Conservation (phyloP, 306 rosid genomes). For the Oxytropis ochrocephala region DNA sequence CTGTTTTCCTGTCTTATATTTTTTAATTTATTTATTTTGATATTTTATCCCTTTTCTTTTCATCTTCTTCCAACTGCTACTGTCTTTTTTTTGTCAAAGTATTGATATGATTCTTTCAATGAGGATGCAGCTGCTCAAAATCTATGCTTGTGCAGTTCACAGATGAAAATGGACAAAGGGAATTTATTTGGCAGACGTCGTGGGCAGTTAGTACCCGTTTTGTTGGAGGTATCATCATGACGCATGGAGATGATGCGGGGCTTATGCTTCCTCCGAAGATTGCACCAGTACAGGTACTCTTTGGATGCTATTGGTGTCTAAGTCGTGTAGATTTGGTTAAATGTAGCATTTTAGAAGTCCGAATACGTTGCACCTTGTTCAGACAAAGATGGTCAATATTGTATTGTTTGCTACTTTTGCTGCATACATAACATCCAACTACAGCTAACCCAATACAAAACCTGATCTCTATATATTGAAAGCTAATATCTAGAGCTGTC, state of each 20-base stretch:
- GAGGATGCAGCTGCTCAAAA: constrained; percentile 17
- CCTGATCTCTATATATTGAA: background rate
- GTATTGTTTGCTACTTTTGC: background rate
- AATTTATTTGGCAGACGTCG: constrained; percentile 91
- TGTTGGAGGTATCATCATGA: constrained; percentile 96
- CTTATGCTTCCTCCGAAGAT: constrained; percentile 92
- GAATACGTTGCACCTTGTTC: constrained; percentile 4
- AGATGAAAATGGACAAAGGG: constrained; percentile 82
- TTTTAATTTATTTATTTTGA: background rate
- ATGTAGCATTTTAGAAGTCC: background rate
- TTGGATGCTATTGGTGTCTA: constrained; percentile 8
- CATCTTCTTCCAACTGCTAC: background rate
- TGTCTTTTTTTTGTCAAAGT: background rate
- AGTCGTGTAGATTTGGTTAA: background rate
- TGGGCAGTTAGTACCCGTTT: constrained; percentile 99
- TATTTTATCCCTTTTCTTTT: background rate
- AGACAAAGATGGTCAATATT: background rate
- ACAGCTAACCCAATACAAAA: background rate
- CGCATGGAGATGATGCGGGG: constrained; percentile 94
- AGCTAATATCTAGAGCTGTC: background rate
- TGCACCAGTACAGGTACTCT: constrained; percentile 76
- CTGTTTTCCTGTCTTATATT: background rate
- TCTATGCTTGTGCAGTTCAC: constrained; percentile 62
- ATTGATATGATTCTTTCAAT: constrained; percentile 18
- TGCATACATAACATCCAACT: background rate